Evolutionary conservation across 148 eudicot genomes (phyloP).

Genomic region (Cornus florida): DNA sequence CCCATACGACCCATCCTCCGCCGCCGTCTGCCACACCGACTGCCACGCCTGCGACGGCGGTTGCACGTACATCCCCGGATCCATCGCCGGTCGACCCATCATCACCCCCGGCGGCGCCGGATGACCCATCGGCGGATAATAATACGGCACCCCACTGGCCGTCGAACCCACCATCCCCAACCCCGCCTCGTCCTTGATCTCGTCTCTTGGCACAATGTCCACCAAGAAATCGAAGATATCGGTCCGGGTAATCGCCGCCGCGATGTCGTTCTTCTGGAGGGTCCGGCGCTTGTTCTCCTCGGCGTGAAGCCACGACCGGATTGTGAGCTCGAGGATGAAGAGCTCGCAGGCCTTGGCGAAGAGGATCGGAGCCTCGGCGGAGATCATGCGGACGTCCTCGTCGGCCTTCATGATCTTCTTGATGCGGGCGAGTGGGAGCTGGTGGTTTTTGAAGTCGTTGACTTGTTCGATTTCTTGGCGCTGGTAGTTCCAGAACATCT

Average conservation of each 20-base stretch:
- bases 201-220: constrained; percentile 83
- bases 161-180: constrained; percentile 34
- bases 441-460: constrained; percentile 85
- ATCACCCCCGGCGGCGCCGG: constrained; percentile 37
- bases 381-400: constrained; percentile 90
- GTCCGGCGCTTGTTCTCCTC: constrained; percentile 85
- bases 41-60: constrained; percentile 85
- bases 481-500: constrained; percentile 80
- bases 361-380: constrained; percentile 79
- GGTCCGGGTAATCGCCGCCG: constrained; percentile 73
- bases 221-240: constrained; percentile 84
- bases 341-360: constrained; percentile 92
- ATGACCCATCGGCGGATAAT: constrained; percentile 67
- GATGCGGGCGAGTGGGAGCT: constrained; percentile 75
- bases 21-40: constrained; percentile 76
- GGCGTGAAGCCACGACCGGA: constrained; percentile 81
- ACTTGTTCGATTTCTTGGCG: constrained; percentile 74
- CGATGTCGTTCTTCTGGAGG: constrained; percentile 80
- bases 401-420: constrained; percentile 96
- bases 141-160: constrained; percentile 73
- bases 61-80: constrained; percentile 47
- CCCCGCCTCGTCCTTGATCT: constrained; percentile 62
- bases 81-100: constrained; percentile 67
- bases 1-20: constrained; percentile 49
- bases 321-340: constrained; percentile 80